Percentiles rank a stretch among this genome's conserved stretches.
Conservation (phyloP, 2,329 filamentous ascomycete species). For the Ophiostoma tasmaniense region DNA sequence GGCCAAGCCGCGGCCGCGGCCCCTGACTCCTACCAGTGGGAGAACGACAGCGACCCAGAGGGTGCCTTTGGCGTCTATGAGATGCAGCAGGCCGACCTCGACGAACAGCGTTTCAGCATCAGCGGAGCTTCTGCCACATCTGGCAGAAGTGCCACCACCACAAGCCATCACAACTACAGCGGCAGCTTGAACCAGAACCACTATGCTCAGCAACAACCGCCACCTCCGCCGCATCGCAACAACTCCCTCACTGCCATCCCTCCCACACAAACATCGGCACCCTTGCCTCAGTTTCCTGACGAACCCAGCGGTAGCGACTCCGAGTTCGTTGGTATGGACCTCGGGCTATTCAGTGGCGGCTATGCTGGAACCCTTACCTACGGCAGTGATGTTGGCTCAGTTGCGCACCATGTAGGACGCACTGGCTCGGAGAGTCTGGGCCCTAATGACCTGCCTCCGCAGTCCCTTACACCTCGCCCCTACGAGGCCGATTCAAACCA, state of each 20-base stretch:
- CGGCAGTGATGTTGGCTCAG: conserved; percentile 35
- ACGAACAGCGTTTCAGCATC: conserved; percentile 53
- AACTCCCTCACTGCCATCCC: conserved; percentile 23
- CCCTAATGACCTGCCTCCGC: conserved; percentile 37
- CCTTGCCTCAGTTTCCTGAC: conserved; percentile 40
- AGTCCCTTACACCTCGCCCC: conserved; percentile 38
- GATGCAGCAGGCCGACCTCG: conserved; percentile 75
- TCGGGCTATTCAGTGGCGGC: conserved; percentile 67
- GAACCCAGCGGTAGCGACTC: conserved; percentile 56
- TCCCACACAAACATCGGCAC: conserved; percentile 23
- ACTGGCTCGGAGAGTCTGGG: conserved; percentile 28
- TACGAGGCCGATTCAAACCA: conserved; percentile 30
- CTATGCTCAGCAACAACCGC: conserved; percentile 5
- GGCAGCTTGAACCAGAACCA: neutral
- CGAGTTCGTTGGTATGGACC: conserved; percentile 63
- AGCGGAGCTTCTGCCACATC: conserved; percentile 38
- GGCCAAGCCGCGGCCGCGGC: conserved; percentile 9
- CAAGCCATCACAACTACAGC: conserved; percentile 13
- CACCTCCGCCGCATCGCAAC: conserved; percentile 13
- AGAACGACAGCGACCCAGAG: conserved; percentile 74
- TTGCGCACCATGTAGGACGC: neutral
- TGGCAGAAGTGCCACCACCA: conserved; percentile 13
- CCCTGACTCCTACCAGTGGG: conserved; percentile 32
- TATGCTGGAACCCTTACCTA: conserved; percentile 48
- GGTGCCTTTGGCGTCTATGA: conserved; percentile 76